Evolutionary conservation across 352 stramenopile species (phyloP).

Genomic region (Globisporangium lucens): DNA sequence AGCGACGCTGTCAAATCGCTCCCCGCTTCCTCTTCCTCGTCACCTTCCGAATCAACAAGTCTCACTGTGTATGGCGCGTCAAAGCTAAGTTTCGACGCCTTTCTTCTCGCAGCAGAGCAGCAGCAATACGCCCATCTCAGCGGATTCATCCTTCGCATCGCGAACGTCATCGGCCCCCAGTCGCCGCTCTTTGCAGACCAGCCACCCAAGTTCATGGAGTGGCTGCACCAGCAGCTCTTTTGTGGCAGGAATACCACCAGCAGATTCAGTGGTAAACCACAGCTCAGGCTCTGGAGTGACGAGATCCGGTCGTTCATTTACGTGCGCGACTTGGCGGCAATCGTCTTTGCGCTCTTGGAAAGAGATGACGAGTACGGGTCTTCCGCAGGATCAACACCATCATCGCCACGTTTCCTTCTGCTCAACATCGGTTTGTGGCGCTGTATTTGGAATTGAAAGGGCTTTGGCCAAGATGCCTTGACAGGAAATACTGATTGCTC

Average conservation of each 20-base stretch:
- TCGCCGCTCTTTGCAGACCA: constrained; percentile 36
- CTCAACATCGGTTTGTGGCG: constrained; percentile 49
- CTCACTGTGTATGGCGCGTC: constrained; percentile 43
- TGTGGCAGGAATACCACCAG: neutral
- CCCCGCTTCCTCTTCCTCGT: neutral
- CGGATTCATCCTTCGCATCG: constrained; percentile 42
- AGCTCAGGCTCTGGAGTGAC: constrained; percentile 54
- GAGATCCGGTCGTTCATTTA: constrained; percentile 65
- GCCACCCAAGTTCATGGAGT: constrained; percentile 61
- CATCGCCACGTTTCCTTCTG: constrained; percentile 15
- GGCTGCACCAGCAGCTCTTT: constrained; percentile 52
- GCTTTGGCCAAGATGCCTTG: neutral
- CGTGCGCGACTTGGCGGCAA: constrained; percentile 39
- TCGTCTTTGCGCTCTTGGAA: constrained; percentile 36
- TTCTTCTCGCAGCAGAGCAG: constrained; percentile 18
- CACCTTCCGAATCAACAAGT: neutral
- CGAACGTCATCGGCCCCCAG: constrained; percentile 51
- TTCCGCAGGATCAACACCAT: neutral
- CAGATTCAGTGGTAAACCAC: neutral
- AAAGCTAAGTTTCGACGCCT: constrained; percentile 55
- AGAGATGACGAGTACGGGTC: neutral
- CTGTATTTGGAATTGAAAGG: neutral
- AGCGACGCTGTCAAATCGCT: constrained; percentile 18
- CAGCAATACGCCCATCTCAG: constrained; percentile 9
- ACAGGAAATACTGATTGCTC: neutral